Conservation (phyloP, 108 stramenopile species). For the Cyclotella atomus region DNA sequence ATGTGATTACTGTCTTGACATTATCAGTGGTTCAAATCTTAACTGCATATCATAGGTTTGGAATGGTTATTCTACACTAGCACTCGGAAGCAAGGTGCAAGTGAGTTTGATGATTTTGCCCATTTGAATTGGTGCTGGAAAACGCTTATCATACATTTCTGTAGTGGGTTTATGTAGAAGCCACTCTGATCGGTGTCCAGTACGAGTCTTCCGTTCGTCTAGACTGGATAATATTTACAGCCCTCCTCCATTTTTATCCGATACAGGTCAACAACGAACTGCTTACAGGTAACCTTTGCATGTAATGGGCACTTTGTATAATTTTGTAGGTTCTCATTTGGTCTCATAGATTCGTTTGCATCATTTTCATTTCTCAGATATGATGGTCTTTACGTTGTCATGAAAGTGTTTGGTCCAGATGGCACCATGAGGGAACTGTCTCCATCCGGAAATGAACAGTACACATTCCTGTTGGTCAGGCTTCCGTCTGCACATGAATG, state of each 20-base stretch:
- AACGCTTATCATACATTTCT: not conserved
- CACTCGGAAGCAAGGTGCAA: slow-evolving; percentile 29
- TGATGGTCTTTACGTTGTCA: slow-evolving; percentile 46
- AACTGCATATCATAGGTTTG: not conserved
- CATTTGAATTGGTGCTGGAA: not conserved
- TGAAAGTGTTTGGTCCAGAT: slow-evolving; percentile 7
- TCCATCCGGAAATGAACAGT: slow-evolving; percentile 27
- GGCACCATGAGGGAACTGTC: slow-evolving; percentile 3
- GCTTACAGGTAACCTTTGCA: slow-evolving; percentile 18
- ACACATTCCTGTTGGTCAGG: slow-evolving; percentile 33
- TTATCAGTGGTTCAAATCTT: not conserved
- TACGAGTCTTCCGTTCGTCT: slow-evolving; percentile 49
- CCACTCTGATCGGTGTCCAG: slow-evolving; percentile 8
- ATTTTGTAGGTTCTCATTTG: too few species aligned
- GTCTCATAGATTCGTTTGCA: not conserved
- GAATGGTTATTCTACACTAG: slow-evolving; percentile 43
- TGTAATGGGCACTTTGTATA: not conserved
- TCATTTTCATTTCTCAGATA: slow-evolving; percentile 20
- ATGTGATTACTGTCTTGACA: not conserved
- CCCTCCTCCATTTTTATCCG: slow-evolving; percentile 12
- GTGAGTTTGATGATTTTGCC: not conserved
- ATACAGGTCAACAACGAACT: slow-evolving; percentile 15
- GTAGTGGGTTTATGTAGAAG: slow-evolving; percentile 30
- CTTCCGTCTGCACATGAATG: too few species aligned
- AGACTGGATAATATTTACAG: slow-evolving; percentile 25